A percentile compares a stretch with the other conserved stretches of the same genome.
phyloP scores from a whole-genome alignment of 768 basidiomycete genomes.

The Kwoniella sp. region DNA sequence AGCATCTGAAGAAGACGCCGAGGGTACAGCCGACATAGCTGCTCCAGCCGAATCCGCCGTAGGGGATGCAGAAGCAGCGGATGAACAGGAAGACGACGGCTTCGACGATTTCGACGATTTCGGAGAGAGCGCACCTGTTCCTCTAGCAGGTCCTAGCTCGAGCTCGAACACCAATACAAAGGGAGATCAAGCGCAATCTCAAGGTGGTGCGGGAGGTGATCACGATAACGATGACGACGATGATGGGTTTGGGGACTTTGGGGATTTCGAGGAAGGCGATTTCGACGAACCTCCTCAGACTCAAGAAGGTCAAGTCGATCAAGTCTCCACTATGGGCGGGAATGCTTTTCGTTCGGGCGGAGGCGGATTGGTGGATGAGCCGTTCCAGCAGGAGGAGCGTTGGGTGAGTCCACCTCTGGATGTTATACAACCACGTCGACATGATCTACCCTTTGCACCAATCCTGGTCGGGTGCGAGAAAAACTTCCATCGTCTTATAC shows the following conservation, averaged over 20 bases:
- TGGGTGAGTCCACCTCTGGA: constrained; percentile 25
- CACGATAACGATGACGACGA: constrained; percentile 33
- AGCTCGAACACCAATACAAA: no score
- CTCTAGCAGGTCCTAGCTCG: constrained; percentile 51
- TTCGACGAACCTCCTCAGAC: constrained; percentile 33
- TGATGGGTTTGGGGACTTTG: constrained; percentile 68
- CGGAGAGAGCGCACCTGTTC: constrained; percentile 56
- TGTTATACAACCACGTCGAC: no score
- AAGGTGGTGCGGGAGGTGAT: constrained; percentile 1
- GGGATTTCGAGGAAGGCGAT: constrained; percentile 68
- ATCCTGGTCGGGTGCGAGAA: no score
- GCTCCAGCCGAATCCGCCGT: not conserved
- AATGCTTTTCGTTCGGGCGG: constrained; percentile 32
- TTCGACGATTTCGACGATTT: constrained; percentile 66
- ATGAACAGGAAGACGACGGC: constrained; percentile 41
- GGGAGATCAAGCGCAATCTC: not conserved
- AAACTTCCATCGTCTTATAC: no score
- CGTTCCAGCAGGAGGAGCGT: constrained; percentile 13
- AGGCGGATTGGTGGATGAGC: constrained; percentile 33
- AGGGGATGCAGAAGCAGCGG: not conserved
- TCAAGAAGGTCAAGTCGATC: constrained; percentile 7
- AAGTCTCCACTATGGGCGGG: constrained; percentile 47
- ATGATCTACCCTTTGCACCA: no score
- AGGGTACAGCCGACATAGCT: not conserved
- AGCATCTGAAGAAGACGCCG: not conserved